phyloP scores from a whole-genome alignment of 225 moss, liverwort and hornwort genomes.

The Pseudoscleropodium purum region DNA sequence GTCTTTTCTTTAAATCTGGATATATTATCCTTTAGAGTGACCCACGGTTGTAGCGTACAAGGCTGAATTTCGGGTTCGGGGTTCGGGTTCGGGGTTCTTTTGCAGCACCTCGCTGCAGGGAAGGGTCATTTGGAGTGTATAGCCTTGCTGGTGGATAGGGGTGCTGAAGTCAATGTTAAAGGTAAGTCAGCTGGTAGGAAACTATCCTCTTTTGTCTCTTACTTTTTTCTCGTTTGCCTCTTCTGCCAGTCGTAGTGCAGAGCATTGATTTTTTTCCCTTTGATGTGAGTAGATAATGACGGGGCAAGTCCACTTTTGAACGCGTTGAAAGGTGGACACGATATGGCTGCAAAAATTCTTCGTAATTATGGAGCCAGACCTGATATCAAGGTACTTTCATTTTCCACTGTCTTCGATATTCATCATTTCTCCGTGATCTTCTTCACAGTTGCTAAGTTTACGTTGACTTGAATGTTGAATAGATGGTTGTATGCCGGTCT shows the following conservation, averaged over 20 bases:
- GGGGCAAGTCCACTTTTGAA: slow-evolving; percentile 49
- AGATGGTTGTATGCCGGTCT: background rate
- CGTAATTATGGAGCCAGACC: slow-evolving; percentile 51
- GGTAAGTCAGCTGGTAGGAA: slow-evolving; percentile 26
- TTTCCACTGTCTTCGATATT: background rate
- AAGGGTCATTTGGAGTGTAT: slow-evolving; percentile 58
- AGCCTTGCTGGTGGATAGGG: slow-evolving; percentile 46
- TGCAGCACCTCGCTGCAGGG: slow-evolving; percentile 67
- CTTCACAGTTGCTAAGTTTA: background rate
- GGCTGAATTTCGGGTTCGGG: background rate
- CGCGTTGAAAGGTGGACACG: slow-evolving; percentile 65
- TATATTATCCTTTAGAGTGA: background rate
- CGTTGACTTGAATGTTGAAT: background rate
- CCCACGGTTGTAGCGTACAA: background rate
- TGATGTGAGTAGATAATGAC: slow-evolving; percentile 31
- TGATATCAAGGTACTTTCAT: slow-evolving; percentile 24
- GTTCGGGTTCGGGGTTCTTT: background rate
- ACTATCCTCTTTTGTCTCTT: background rate
- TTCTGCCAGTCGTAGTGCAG: background rate
- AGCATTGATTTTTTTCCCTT: background rate
- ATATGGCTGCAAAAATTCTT: slow-evolving; percentile 34
- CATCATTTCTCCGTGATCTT: background rate
- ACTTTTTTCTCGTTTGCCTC: background rate
- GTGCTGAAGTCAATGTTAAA: slow-evolving; percentile 46
- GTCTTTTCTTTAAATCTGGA: background rate